Percentiles rank a stretch among this genome's conserved stretches.
Evolutionary conservation across 2,329 filamentous ascomycete genomes (phyloP).

Genomic region (Ophiostoma fasciatum): DNA sequence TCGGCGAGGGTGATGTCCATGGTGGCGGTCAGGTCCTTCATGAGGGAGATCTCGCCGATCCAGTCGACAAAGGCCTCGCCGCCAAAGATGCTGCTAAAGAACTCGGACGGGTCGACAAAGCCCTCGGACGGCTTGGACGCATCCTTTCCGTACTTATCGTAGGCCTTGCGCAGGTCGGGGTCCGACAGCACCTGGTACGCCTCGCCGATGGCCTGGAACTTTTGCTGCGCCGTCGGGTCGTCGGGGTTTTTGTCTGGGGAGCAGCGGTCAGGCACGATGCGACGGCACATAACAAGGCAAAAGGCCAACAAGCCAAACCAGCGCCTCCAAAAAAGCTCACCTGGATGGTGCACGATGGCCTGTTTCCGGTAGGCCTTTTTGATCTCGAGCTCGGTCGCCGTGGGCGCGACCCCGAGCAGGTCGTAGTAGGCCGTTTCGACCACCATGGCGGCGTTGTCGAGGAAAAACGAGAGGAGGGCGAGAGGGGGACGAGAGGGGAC

Average conservation of each 20-base stretch:
- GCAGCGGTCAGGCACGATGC: too few species aligned
- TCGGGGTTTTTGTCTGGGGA: conserved; percentile 84
- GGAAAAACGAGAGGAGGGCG: background rate
- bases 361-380: conserved; percentile 94
- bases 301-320: too few species aligned
- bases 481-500: too few species aligned
- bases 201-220: conserved; percentile 77
- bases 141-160: conserved; percentile 96
- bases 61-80: conserved; percentile 91
- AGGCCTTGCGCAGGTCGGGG: conserved; percentile 71
- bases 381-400: conserved; percentile 80
- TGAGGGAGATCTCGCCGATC: conserved; percentile 95
- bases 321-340: conserved; percentile 38
- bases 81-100: conserved; percentile 97
- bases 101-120: conserved; percentile 91
- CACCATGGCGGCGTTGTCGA: conserved; percentile 47
- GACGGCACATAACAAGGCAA: too few species aligned
- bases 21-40: conserved; percentile 94
- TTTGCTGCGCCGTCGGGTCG: conserved; percentile 82
- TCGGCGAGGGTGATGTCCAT: conserved; percentile 94
- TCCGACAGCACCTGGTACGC: conserved; percentile 75
- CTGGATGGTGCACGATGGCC: conserved; percentile 84
- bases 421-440: conserved; percentile 85
- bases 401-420: conserved; percentile 67
- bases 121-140: conserved; percentile 79